These are phyloP conservation scores for Ophiostoma novo-ulmi DNA, from an alignment of 2,329 filamentous ascomycete species.

Conservation along the genomic window DNA sequence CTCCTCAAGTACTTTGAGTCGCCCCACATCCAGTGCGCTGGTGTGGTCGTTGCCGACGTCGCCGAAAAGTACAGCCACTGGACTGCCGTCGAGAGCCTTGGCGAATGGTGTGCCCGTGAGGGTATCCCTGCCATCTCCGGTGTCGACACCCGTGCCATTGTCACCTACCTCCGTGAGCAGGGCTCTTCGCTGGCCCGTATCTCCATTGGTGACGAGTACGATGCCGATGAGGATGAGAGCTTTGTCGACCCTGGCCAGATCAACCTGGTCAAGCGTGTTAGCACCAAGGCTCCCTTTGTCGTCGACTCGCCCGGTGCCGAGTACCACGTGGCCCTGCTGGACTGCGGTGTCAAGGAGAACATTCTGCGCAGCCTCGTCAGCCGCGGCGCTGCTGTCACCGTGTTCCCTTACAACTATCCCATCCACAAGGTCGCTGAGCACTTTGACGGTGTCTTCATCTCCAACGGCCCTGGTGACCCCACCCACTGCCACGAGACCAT, in stretches of 20 bases:
- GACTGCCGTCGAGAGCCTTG: slow-evolving; percentile 92
- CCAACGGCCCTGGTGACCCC: slow-evolving; percentile 95
- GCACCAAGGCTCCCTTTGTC: slow-evolving; percentile 97
- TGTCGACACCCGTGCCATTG: slow-evolving; percentile 93
- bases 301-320: slow-evolving; percentile 77
- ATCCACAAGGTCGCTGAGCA: slow-evolving; percentile 98
- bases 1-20: slow-evolving; percentile 98
- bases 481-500: slow-evolving; percentile 94
- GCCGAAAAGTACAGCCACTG: slow-evolving; percentile 95
- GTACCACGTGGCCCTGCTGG: slow-evolving; percentile 88
- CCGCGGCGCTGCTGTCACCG: slow-evolving; percentile 86
- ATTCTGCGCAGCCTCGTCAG: slow-evolving; percentile 90
- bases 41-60: slow-evolving; percentile 92
- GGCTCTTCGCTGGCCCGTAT: slow-evolving; percentile 94
- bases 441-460: slow-evolving; percentile 98
- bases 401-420: slow-evolving; percentile 94
- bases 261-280: slow-evolving; percentile 92
- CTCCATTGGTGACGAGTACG: slow-evolving; percentile 93
- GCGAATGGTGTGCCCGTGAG: slow-evolving; percentile 92
- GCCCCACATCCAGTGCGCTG: slow-evolving; percentile 92
- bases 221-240: slow-evolving; percentile 95
- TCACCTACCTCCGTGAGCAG: slow-evolving; percentile 91
- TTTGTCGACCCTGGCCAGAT: slow-evolving; percentile 94
- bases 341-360: slow-evolving; percentile 99
- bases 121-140: slow-evolving; percentile 94